Percentiles rank a stretch among this genome's conserved stretches.
phyloP scores from a whole-genome alignment of 495 filamentous ascomycete species.

The Tuber calosporum region DNA sequence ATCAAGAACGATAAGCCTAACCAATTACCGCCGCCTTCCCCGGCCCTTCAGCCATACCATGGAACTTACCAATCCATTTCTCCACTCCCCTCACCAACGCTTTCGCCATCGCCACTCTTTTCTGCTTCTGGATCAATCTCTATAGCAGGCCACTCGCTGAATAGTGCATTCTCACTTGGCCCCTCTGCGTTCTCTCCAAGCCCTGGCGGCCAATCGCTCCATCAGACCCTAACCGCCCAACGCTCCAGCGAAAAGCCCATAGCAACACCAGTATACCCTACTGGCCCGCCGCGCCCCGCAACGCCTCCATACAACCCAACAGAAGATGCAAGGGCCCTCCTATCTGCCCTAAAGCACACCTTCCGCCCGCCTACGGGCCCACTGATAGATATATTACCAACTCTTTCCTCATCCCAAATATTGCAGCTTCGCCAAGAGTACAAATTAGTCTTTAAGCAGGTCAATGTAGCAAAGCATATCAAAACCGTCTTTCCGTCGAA shows the following conservation, averaged over 20 bases:
- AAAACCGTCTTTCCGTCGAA: conserved; percentile 68
- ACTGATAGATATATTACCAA: conserved; percentile 76
- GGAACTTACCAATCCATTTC: conserved; percentile 94
- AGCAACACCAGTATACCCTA: conserved; percentile 41
- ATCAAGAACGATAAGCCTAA: conserved; percentile 18
- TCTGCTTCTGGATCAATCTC: conserved; percentile 27
- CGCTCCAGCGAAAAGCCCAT: conserved; percentile 39
- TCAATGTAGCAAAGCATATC: conserved; percentile 95
- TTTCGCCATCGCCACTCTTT: conserved; percentile 35
- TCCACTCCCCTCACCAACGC: conserved; percentile 47
- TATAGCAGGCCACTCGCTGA: conserved; percentile 14
- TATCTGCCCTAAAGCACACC: conserved; percentile 63
- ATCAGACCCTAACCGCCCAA: conserved; percentile 40
- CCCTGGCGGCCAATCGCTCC: conserved; percentile 38
- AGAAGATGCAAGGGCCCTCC: conserved; percentile 67
- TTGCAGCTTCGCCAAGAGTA: conserved; percentile 78
- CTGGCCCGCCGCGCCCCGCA: conserved; percentile 41
- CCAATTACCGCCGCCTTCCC: conserved; percentile 54
- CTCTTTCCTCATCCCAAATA: conserved; percentile 75
- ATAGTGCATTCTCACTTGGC: conserved; percentile 30
- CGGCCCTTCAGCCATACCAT: conserved; percentile 83
- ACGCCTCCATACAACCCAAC: conserved; percentile 62
- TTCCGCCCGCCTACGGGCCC: conserved; percentile 60
- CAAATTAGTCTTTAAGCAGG: conserved; percentile 76
- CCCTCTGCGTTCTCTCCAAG: conserved; percentile 30